Evolutionary conservation across 2,329 filamentous ascomycete genomes (phyloP).

Genomic region (Colletotrichum sp.): DNA sequence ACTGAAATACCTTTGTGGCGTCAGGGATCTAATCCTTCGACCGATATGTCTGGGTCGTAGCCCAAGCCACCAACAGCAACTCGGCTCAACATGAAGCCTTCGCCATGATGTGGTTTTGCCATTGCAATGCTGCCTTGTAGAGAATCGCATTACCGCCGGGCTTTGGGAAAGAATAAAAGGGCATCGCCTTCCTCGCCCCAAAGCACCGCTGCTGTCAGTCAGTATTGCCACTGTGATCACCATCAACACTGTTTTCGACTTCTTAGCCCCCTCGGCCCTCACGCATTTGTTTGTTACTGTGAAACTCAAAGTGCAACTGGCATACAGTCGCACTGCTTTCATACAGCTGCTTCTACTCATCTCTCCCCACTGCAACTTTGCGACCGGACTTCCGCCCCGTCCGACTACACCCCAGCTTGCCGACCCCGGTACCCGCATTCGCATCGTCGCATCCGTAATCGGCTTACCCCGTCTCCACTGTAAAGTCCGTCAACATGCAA

Average conservation of each 20-base stretch:
- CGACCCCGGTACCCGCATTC: neutral
- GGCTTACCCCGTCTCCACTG: neutral
- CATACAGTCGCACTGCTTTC: neutral
- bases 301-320: neutral
- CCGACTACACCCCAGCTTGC: neutral
- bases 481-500: neutral
- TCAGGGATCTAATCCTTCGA: neutral
- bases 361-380: neutral
- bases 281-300: neutral
- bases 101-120: neutral
- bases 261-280: neutral
- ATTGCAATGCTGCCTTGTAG: neutral
- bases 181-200: neutral
- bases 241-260: neutral
- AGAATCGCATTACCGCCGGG: neutral
- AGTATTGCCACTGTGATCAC: neutral
- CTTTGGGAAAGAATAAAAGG: neutral
- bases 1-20: neutral
- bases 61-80: neutral
- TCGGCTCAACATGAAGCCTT: neutral
- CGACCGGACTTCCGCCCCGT: neutral
- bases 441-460: constrained; percentile 17
- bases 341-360: neutral
- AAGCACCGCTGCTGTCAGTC: neutral
- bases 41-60: neutral